Evolutionary conservation across 495 filamentous ascomycete species (phyloP).

Genomic region (Astrothelium macrocarpum): DNA sequence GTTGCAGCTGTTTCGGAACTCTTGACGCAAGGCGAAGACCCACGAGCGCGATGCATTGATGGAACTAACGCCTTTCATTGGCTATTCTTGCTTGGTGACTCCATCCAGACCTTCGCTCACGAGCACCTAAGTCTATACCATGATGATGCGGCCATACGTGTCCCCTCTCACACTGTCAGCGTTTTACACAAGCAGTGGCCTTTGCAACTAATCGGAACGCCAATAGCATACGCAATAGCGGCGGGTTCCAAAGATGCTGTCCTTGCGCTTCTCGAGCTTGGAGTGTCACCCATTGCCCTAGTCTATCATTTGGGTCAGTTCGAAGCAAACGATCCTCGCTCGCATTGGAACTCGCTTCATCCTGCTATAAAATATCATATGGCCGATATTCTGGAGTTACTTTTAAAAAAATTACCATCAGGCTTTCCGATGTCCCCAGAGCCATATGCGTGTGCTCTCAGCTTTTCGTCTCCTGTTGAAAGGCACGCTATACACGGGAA

Average conservation of each 20-base stretch:
- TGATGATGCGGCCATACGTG: background rate
- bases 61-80: background rate
- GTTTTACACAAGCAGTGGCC: background rate
- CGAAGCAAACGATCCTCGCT: background rate
- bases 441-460: background rate
- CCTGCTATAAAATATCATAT: background rate
- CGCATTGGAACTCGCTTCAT: background rate
- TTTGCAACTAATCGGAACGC: background rate
- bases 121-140: background rate
- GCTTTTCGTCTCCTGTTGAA: background rate
- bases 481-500: background rate
- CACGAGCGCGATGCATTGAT: background rate
- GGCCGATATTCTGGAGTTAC: background rate
- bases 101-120: background rate
- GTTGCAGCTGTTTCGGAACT: background rate
- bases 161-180: background rate
- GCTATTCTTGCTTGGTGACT: background rate
- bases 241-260: background rate
- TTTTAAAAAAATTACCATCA: background rate
- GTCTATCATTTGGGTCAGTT: background rate
- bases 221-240: background rate
- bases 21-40: background rate
- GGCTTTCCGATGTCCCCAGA: background rate
- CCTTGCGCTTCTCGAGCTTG: background rate
- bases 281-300: background rate